phyloP scores from a whole-genome alignment of 2,329 filamentous ascomycete species.

The Monosporascus sp. region DNA sequence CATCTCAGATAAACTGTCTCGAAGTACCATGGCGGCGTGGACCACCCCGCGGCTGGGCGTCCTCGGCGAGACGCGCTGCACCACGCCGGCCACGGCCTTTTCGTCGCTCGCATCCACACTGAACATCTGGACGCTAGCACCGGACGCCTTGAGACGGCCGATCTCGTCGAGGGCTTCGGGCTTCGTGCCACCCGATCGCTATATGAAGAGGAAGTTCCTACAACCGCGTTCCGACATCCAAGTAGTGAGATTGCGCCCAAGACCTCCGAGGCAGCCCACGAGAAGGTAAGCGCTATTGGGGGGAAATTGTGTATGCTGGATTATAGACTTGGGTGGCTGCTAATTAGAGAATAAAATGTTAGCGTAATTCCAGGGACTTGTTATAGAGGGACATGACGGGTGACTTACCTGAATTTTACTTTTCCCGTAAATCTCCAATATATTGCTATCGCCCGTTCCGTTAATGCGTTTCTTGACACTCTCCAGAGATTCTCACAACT shows the following conservation, averaged over 20 bases:
- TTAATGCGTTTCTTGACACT: too few species aligned
- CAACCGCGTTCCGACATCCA: slow-evolving; percentile 6
- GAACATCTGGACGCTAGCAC: slow-evolving; percentile 4
- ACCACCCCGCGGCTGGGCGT: slow-evolving; percentile 17
- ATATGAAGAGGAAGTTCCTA: slow-evolving; percentile 27
- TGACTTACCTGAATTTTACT: too few species aligned
- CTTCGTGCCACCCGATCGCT: slow-evolving; percentile 21
- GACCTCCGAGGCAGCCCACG: slow-evolving; percentile 30
- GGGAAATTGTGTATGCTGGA: too few species aligned
- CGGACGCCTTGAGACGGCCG: slow-evolving; percentile 4
- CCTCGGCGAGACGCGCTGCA: slow-evolving; percentile 1
- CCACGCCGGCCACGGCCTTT: slow-evolving; percentile 4
- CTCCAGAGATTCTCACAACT: too few species aligned
- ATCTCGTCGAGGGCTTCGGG: slow-evolving; percentile 15
- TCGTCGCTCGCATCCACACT: slow-evolving; percentile 7
- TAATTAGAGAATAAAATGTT: too few species aligned
- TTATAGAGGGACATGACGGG: too few species aligned
- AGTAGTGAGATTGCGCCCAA: slow-evolving; percentile 26
- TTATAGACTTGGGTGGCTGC: too few species aligned
- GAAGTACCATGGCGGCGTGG: slow-evolving; percentile 21
- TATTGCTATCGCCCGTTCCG: too few species aligned
- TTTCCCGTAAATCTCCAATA: too few species aligned
- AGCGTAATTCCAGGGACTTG: too few species aligned
- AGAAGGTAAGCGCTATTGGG: slow-evolving; percentile 23
- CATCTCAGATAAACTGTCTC: slow-evolving; percentile 13